These are phyloP conservation scores for Saccharomyces pastorianus DNA, from an alignment of 1,139 yeast genomes.

Conservation along the genomic window DNA sequence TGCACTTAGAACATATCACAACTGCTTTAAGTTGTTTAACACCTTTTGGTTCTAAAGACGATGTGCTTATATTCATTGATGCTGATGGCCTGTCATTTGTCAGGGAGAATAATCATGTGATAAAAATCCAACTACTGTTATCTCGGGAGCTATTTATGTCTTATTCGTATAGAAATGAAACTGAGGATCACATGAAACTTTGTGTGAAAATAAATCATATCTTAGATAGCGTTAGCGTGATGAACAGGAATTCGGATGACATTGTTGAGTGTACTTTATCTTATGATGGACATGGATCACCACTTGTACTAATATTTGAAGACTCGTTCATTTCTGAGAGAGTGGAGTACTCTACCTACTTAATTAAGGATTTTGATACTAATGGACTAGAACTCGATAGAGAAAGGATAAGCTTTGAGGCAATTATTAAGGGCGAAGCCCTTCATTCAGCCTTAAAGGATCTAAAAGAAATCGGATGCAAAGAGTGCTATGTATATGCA, in stretches of 20 bases:
- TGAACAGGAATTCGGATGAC: conserved; percentile 28
- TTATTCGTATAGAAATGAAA: conserved; percentile 19
- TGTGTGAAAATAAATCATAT: conserved; percentile 37
- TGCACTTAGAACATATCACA: conserved; percentile 30
- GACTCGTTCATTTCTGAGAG: conserved; percentile 62
- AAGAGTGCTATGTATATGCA: conserved; percentile 48
- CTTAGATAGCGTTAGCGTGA: conserved; percentile 40
- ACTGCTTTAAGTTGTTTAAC: conserved; percentile 29
- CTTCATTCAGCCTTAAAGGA: conserved; percentile 59
- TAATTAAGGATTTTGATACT: conserved; percentile 35
- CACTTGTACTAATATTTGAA: conserved; percentile 63
- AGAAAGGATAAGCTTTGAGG: conserved; percentile 47
- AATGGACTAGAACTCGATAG: conserved; percentile 42
- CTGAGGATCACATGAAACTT: conserved; percentile 22
- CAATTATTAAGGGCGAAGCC: conserved; percentile 59
- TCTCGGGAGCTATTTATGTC: conserved; percentile 31
- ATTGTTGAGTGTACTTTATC: conserved; percentile 41
- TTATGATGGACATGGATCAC: conserved; percentile 51
- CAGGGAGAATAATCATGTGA: conserved; percentile 32
- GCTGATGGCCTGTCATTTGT: conserved; percentile 35
- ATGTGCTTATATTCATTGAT: conserved; percentile 31
- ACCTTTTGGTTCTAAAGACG: conserved; percentile 29
- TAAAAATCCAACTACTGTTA: conserved; percentile 27
- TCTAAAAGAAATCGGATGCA: conserved; percentile 55
- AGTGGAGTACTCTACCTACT: conserved; percentile 59